Evolutionary conservation across 1,284 basidiomycete genomes (phyloP), one percentile per base, ranked within the genome.

Genomic region (Neotropicomus parvogracilis): DNA sequence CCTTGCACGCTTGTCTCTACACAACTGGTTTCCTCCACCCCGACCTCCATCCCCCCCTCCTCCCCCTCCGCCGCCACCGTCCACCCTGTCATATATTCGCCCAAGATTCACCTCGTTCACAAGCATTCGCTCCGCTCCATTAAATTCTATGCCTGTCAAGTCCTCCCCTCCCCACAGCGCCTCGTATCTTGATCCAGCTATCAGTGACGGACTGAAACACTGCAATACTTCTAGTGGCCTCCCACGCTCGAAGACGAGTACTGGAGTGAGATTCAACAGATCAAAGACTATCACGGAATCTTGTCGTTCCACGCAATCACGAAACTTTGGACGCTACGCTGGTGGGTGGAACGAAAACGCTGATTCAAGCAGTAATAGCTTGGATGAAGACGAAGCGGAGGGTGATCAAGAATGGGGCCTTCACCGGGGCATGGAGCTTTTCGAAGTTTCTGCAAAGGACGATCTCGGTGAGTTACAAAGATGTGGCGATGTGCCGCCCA

Each of bases 371-470:
- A 83, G 79, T 60, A 81, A 79, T 53, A 83, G 81, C 61, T 71
- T 83, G 33, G 75, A 78, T 36, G 84, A 88, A 61, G 82, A 82
- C 35, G 82, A 84, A 21, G 83, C 79, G 9, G 73, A 76, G n/a
- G 79, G 83, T 40, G 77, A 77, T 41, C 70, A 73, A 36, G 83
- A 89, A 57, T 89, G 85, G 84, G 87, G 87, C 9, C 73, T 88
- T 33, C 80, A 76, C 61, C 85, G 84, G 59, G 85, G 81, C 49
- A 89, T 91, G 83, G 83, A 87, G 59, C 74, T 91, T 14, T 88
- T 88, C 55, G 89, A 93, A 63, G 88, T 91, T 24, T 91, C 87
- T 46, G 85, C 89, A 48, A 91, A 91, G 68, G 88, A 91, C 60
- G 85, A 88, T 60, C 64, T 70, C 39, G 90, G 89, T 90, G 54